These are phyloP conservation scores for Cytospora piceae DNA, from an alignment of 2,329 filamentous ascomycete species.

Conservation along the genomic window DNA sequence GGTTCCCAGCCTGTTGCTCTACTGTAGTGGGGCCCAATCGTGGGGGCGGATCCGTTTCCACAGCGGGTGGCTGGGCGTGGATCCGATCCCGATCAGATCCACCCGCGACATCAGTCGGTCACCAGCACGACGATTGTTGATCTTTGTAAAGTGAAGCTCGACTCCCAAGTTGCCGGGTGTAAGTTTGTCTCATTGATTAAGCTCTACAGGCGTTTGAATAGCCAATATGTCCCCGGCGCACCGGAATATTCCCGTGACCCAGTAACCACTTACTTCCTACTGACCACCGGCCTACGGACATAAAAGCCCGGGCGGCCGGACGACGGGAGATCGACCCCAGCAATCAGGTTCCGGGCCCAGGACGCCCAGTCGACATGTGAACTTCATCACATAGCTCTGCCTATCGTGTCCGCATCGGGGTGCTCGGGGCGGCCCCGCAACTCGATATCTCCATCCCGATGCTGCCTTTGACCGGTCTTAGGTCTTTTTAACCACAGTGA, in stretches of 20 bases:
- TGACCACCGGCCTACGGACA: too few relatives aligned
- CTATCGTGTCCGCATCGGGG: background rate
- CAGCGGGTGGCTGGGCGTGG: slow-evolving; percentile 3
- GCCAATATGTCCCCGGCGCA: too few relatives aligned
- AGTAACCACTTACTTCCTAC: too few relatives aligned
- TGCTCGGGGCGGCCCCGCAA: background rate
- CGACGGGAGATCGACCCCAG: too few relatives aligned
- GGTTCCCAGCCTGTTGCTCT: background rate
- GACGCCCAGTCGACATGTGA: background rate
- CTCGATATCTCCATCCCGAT: too few relatives aligned
- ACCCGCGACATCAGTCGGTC: background rate
- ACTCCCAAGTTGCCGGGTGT: background rate
- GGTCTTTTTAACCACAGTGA: too few relatives aligned
- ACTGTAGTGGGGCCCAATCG: background rate
- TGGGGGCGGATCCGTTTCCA: slow-evolving; percentile 4
- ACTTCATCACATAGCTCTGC: background rate
- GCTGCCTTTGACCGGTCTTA: too few relatives aligned
- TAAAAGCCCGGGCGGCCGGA: too few relatives aligned
- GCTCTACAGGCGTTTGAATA: too few relatives aligned
- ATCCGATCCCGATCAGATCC: background rate
- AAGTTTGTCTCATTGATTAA: too few relatives aligned
- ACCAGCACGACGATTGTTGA: background rate
- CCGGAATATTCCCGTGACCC: too few relatives aligned
- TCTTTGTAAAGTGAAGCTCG: background rate
- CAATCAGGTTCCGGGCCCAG: too few relatives aligned